phyloP scores from a whole-genome alignment of 768 basidiomycete species.

The Suillus hirtellus region DNA sequence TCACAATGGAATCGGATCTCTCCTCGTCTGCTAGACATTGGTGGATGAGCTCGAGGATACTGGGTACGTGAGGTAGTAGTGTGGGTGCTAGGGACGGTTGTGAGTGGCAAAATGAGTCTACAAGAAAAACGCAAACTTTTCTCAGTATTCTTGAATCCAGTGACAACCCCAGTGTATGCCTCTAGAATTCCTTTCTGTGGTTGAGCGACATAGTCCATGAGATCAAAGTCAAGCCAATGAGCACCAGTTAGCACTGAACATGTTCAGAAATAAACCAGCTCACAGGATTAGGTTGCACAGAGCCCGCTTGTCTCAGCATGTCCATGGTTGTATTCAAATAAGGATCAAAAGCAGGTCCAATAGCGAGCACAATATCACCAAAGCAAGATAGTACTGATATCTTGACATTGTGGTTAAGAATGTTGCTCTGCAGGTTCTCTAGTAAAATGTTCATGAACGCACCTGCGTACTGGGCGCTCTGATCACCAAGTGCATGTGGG shows the following conservation, averaged over 20 bases:
- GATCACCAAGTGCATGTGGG: conserved; percentile 89
- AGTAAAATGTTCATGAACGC: conserved; percentile 91
- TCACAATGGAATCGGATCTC: conserved; percentile 73
- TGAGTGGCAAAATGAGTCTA: conserved; percentile 6
- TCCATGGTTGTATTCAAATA: conserved; percentile 89
- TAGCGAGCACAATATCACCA: conserved; percentile 93
- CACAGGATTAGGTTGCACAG: conserved; percentile 85
- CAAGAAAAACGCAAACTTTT: conserved; percentile 49
- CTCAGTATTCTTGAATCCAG: conserved; percentile 82
- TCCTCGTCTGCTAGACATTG: conserved; percentile 81
- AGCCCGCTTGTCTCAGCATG: conserved; percentile 88
- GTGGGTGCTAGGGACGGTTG: conserved; percentile 13
- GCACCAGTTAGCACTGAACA: conserved; percentile 9
- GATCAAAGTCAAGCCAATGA: conserved; percentile 75
- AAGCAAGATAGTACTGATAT: conserved; percentile 95
- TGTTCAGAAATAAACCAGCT: conserved; percentile 26
- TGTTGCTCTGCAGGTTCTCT: conserved; percentile 87
- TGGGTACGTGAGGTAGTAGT: conserved; percentile 70
- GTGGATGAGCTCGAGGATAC: conserved; percentile 80
- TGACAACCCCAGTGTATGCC: conserved; percentile 93
- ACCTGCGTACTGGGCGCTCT: conserved; percentile 78
- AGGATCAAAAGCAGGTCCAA: conserved; percentile 83
- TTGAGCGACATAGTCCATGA: conserved; percentile 87
- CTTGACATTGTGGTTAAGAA: conserved; percentile 92
- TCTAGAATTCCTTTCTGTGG: conserved; percentile 95